phyloP scores from a whole-genome alignment of 495 filamentous ascomycete species.

The Penicillium nucicola region DNA sequence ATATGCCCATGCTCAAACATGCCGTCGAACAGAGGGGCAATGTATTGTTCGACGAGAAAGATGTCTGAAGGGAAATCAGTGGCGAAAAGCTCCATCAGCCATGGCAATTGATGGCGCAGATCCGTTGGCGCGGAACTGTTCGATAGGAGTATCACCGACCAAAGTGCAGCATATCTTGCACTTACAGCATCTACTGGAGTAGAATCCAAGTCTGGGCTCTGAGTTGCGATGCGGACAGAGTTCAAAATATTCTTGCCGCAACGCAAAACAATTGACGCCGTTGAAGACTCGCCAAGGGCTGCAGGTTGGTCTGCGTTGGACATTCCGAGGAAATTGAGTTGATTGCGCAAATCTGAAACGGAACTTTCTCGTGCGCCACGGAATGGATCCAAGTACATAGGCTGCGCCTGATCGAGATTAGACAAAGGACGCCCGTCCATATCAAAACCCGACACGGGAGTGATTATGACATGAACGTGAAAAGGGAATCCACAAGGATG shows the following conservation, averaged over 20 bases:
- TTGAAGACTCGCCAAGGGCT: constrained; percentile 58
- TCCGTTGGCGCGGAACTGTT: constrained; percentile 46
- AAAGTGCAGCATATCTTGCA: constrained; percentile 73
- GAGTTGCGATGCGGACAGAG: constrained; percentile 47
- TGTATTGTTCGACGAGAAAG: constrained; percentile 60
- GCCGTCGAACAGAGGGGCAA: constrained; percentile 54
- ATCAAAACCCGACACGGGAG: constrained; percentile 53
- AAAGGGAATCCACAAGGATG: constrained; percentile 72
- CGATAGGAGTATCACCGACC: constrained; percentile 68
- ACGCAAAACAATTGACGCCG: constrained; percentile 66
- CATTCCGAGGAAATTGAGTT: constrained; percentile 62
- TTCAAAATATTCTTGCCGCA: constrained; percentile 78
- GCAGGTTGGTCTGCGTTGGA: constrained; percentile 45
- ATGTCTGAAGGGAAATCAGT: constrained; percentile 60
- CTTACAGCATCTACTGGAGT: constrained; percentile 55
- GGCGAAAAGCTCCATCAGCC: constrained; percentile 64
- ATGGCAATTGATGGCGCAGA: constrained; percentile 60
- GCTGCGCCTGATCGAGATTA: constrained; percentile 37
- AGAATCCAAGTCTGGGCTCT: constrained; percentile 9
- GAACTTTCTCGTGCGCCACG: constrained; percentile 64
- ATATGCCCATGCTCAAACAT: constrained; percentile 44
- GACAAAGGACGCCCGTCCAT: constrained; percentile 59
- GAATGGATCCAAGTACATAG: constrained; percentile 85
- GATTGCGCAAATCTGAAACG: constrained; percentile 52
- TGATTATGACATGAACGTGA: constrained; percentile 74